A percentile compares a stretch with the other conserved stretches of the same genome.
Evolutionary conservation across 495 filamentous ascomycete species (phyloP).

Genomic region (Rusavskia elegans): DNA sequence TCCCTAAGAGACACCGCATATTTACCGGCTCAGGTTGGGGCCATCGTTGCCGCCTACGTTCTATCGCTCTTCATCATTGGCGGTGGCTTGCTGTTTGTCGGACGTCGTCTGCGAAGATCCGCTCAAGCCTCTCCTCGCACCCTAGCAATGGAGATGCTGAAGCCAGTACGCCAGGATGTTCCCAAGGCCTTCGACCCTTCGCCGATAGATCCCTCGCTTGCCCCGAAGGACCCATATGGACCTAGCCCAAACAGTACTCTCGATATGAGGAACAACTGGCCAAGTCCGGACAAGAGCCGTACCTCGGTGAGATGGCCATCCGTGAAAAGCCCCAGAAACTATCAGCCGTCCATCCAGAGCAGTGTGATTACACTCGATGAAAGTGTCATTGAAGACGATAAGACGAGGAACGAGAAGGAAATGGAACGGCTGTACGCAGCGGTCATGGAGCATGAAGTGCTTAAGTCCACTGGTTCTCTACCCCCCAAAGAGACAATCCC

Average conservation of each 20-base stretch:
- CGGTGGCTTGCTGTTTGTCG: slow-evolving; percentile 46
- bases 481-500: slow-evolving; percentile 8
- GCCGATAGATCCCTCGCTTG: slow-evolving; percentile 13
- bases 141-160: slow-evolving; percentile 47
- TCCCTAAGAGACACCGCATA: slow-evolving; percentile 41
- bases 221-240: slow-evolving; percentile 19
- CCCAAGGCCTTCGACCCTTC: slow-evolving; percentile 18
- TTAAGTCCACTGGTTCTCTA: slow-evolving; percentile 31
- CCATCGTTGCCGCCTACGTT: slow-evolving; percentile 66
- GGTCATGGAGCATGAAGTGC: slow-evolving; percentile 77
- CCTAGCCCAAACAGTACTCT: slow-evolving; percentile 29
- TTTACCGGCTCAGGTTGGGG: slow-evolving; percentile 60
- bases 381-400: slow-evolving; percentile 55
- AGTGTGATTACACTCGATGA: slow-evolving; percentile 55
- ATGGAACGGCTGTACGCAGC: slow-evolving; percentile 83
- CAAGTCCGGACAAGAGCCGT: slow-evolving; percentile 24
- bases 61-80: slow-evolving; percentile 54
- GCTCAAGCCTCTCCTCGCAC: slow-evolving; percentile 35
- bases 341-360: slow-evolving; percentile 25
- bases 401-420: slow-evolving; percentile 54
- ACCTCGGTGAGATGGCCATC: slow-evolving; percentile 28
- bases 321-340: slow-evolving; percentile 18
- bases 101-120: slow-evolving; percentile 38
- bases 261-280: slow-evolving; percentile 18
- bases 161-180: slow-evolving; percentile 19